Conservation (phyloP, 768 basidiomycete genomes). For the Leccinum variicolor region DNA sequence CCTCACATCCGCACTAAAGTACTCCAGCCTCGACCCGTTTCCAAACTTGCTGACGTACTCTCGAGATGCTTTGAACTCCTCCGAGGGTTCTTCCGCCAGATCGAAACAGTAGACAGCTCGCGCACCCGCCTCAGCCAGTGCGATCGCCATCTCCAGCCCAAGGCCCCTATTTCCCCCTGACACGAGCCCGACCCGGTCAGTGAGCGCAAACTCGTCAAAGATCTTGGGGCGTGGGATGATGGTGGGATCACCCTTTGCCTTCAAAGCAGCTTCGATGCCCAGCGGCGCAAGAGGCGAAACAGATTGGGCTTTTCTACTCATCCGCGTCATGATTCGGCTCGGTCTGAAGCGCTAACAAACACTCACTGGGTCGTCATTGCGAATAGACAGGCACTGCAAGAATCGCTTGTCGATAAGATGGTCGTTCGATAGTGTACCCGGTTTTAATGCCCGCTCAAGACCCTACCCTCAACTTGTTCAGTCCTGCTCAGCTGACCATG, state of each 20-base stretch:
- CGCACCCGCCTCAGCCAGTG: conserved; percentile 70
- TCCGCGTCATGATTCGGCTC: background rate
- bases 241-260: conserved; percentile 35
- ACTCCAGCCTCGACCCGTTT: conserved; percentile 48
- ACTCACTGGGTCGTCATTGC: conserved; percentile 16
- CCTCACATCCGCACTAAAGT: conserved; percentile 61
- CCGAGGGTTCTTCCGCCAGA: conserved; percentile 51
- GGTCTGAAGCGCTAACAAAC: background rate
- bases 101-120: conserved; percentile 69
- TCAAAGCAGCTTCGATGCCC: conserved; percentile 58
- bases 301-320: conserved; percentile 33
- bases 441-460: background rate
- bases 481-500: background rate
- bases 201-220: conserved; percentile 56
- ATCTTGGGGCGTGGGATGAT: conserved; percentile 45
- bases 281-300: conserved; percentile 56
- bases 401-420: background rate
- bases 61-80: conserved; percentile 52
- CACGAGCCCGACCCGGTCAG: conserved; percentile 56
- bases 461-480: background rate
- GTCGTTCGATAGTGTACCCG: background rate
- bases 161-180: conserved; percentile 67
- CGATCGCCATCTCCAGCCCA: conserved; percentile 81
- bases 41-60: conserved; percentile 50
- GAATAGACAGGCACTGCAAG: background rate